phyloP scores from a whole-genome alignment of 148 eudicot genomes.

The Camellia granthamiana region DNA sequence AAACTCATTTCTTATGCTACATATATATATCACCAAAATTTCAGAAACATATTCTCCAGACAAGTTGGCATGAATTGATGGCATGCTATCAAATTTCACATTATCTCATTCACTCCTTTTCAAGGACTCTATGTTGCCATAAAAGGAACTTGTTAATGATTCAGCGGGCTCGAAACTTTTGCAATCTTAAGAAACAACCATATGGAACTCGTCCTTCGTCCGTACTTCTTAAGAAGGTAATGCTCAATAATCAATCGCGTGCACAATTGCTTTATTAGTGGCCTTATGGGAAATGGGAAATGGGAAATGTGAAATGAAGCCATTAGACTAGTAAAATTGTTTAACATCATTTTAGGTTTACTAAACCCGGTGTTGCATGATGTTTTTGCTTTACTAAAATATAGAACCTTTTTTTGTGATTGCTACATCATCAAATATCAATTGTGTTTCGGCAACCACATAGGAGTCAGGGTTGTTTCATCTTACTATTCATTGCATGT shows the following conservation, averaged over 20 bases:
- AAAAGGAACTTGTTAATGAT: slow-evolving; percentile 28
- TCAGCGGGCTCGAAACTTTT: slow-evolving; percentile 27
- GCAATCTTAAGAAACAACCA: slow-evolving; percentile 21
- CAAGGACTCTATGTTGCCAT: slow-evolving; percentile 23
- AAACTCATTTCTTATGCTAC: slow-evolving; percentile 6
- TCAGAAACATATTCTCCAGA: background rate
- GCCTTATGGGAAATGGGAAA: no score
- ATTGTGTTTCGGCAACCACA: background rate
- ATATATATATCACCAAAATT: background rate
- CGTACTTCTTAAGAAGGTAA: slow-evolving; percentile 40
- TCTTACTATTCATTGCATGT: background rate
- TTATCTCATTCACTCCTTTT: slow-evolving; percentile 24
- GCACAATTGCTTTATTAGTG: background rate
- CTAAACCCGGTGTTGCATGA: background rate
- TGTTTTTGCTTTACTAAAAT: background rate
- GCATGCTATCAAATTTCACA: slow-evolving; percentile 26
- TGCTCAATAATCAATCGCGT: background rate
- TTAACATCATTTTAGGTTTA: background rate
- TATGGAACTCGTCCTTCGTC: slow-evolving; percentile 22
- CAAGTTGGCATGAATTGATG: slow-evolving; percentile 27
- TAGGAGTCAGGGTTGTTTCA: background rate
- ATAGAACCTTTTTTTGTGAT: background rate
- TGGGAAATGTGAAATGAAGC: background rate
- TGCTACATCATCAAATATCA: background rate
- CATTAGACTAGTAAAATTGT: background rate